Conservation (phyloP, 1,284 basidiomycete species). For the Austroboletus rostrupii region DNA sequence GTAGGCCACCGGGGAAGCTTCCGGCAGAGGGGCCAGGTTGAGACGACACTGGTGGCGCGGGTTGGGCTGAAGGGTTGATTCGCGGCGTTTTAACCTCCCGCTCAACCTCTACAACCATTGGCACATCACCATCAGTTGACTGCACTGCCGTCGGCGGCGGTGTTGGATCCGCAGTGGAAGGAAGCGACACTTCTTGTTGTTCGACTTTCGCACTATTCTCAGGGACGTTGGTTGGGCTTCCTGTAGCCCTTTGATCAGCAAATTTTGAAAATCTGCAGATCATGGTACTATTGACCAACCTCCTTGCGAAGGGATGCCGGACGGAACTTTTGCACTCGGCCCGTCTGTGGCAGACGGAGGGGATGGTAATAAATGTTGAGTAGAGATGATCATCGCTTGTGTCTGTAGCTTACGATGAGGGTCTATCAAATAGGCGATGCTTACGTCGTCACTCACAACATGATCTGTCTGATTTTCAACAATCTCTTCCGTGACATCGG, state of each 20-base stretch:
- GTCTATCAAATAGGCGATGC: neutral
- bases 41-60: conserved; percentile 14
- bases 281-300: conserved; percentile 15
- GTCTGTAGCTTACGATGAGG: conserved; percentile 45
- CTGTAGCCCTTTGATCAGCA: conserved; percentile 12
- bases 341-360: conserved; percentile 24
- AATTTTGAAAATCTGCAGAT: neutral
- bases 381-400: conserved; percentile 82
- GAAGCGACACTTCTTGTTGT: conserved; percentile 32
- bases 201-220: conserved; percentile 32
- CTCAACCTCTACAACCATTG: conserved; percentile 49
- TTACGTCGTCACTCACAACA: conserved; percentile 43
- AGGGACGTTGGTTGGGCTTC: conserved; percentile 20
- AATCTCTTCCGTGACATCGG: conserved; percentile 70
- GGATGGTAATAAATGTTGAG: conserved; percentile 66
- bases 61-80: conserved; percentile 16
- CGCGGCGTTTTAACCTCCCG: conserved; percentile 41
- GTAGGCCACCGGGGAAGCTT: conserved; percentile 29
- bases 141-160: conserved; percentile 27
- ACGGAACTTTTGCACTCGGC: conserved; percentile 17
- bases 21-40: conserved; percentile 22
- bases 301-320: conserved; percentile 23
- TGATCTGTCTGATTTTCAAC: conserved; percentile 61
- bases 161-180: conserved; percentile 32
- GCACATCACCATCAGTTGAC: conserved; percentile 31